These are phyloP conservation scores for Trifolium fragiferum DNA, from an alignment of 306 rosid species.

Conservation along the genomic window DNA sequence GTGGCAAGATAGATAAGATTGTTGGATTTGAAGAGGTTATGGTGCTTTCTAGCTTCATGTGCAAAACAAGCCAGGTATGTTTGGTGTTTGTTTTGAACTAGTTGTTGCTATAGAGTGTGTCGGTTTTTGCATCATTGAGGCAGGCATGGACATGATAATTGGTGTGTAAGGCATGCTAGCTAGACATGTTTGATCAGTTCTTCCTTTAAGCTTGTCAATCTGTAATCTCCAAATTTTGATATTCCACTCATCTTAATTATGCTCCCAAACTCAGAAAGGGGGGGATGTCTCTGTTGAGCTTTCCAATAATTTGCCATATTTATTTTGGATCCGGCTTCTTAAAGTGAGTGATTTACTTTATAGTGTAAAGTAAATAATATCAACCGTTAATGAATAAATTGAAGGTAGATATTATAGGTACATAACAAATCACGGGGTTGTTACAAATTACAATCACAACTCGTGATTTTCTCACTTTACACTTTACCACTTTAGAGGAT, in stretches of 20 bases:
- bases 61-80: slow-evolving; percentile 87
- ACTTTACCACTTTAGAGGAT: too few relatives aligned
- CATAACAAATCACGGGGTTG: too few relatives aligned
- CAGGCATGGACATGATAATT: background rate
- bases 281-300: background rate
- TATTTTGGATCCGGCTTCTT: background rate
- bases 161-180: slow-evolving; percentile 3
- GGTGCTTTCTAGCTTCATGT: slow-evolving; percentile 93
- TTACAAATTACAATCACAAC: too few relatives aligned
- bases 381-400: too few relatives aligned
- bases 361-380: too few relatives aligned
- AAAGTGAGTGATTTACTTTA: too few relatives aligned
- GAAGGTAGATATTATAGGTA: too few relatives aligned
- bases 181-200: slow-evolving; percentile 3
- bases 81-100: slow-evolving; percentile 30
- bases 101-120: slow-evolving; percentile 11
- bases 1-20: slow-evolving; percentile 90
- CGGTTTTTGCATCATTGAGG: slow-evolving; percentile 2
- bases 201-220: slow-evolving; percentile 6
- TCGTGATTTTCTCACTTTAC: too few relatives aligned
- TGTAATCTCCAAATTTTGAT: slow-evolving; percentile 19
- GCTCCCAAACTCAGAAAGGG: slow-evolving; percentile 7
- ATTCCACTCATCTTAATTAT: slow-evolving; percentile 8
- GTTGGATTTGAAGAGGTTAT: slow-evolving; percentile 89
- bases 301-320: slow-evolving; percentile 22